These are phyloP conservation scores for Colletotrichum caudatum DNA, from an alignment of 2,329 filamentous ascomycete species.

Conservation along the genomic window DNA sequence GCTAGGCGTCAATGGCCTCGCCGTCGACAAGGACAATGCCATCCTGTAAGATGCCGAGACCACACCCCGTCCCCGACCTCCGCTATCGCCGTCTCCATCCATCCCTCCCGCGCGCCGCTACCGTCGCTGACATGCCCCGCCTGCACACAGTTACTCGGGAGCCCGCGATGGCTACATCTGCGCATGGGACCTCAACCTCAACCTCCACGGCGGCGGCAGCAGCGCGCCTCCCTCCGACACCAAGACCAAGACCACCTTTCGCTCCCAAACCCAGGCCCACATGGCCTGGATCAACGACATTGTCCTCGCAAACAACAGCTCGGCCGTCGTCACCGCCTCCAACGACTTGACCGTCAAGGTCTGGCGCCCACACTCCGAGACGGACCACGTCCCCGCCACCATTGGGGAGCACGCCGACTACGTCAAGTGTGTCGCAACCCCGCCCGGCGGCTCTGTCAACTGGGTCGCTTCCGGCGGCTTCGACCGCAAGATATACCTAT, in stretches of 20 bases:
- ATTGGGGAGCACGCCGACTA: conserved; percentile 97
- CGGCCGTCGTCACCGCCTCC: conserved; percentile 86
- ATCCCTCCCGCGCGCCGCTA: background rate
- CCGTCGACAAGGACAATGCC: conserved; percentile 83
- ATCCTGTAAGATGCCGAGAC: conserved; percentile 76
- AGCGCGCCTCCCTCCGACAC: conserved; percentile 46
- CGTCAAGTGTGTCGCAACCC: conserved; percentile 91
- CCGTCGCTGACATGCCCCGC: conserved; percentile 10
- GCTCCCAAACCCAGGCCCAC: conserved; percentile 77
- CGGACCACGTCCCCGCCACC: conserved; percentile 73
- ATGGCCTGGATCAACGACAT: conserved; percentile 98
- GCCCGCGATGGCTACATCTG: conserved; percentile 96
- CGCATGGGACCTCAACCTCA: conserved; percentile 89
- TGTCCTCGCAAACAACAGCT: conserved; percentile 80
- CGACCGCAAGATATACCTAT: conserved; percentile 90
- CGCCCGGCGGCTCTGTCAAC: conserved; percentile 69
- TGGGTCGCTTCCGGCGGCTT: conserved; percentile 97
- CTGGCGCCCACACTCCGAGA: conserved; percentile 79
- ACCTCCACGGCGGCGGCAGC: conserved; percentile 60
- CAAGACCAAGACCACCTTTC: conserved; percentile 64
- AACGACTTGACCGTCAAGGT: conserved; percentile 95
- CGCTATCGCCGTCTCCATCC: conserved; percentile 30
- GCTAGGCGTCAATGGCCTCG: conserved; percentile 93
- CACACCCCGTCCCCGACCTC: conserved; percentile 3
- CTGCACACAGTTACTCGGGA: conserved; percentile 81